These are phyloP conservation scores for Dillenia turbinata DNA, from an alignment of 164 flowering plant genomes.

Conservation along the genomic window DNA sequence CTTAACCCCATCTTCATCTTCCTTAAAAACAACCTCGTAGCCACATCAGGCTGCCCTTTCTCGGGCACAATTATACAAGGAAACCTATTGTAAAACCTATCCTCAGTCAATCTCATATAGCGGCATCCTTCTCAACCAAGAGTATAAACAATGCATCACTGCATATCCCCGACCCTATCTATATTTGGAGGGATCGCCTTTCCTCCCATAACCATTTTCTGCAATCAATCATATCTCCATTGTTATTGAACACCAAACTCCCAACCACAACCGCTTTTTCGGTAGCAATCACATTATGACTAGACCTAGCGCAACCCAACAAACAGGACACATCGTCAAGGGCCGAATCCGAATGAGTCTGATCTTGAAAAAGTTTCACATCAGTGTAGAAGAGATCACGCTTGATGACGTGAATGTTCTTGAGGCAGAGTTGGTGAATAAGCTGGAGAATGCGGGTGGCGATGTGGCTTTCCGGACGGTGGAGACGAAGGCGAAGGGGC, in stretches of 20 bases:
- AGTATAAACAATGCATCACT: slow-evolving; percentile 88
- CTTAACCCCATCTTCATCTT: slow-evolving; percentile 88
- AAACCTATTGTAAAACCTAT: slow-evolving; percentile 87
- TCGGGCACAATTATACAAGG: slow-evolving; percentile 95
- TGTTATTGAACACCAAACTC: slow-evolving; percentile 72
- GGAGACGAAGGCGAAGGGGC: slow-evolving; percentile 61
- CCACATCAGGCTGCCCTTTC: slow-evolving; percentile 98
- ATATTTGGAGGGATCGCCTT: slow-evolving; percentile 98
- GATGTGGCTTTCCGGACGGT: slow-evolving; percentile 78
- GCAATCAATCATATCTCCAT: slow-evolving; percentile 95
- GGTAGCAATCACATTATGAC: slow-evolving; percentile 83
- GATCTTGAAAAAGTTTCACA: slow-evolving; percentile 91
- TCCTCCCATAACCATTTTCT: slow-evolving; percentile 98
- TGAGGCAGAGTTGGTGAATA: slow-evolving; percentile 71
- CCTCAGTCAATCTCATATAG: slow-evolving; percentile 93
- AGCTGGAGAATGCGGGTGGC: slow-evolving; percentile 71
- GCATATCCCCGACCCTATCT: slow-evolving; percentile 87
- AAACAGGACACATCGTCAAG: slow-evolving; percentile 91
- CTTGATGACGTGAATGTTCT: slow-evolving; percentile 89
- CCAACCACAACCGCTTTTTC: slow-evolving; percentile 98
- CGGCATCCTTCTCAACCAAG: slow-evolving; percentile 96
- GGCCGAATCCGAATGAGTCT: slow-evolving; percentile 78
- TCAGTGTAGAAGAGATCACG: slow-evolving; percentile 95
- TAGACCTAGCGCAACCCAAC: slow-evolving; percentile 90
- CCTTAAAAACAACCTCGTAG: slow-evolving; percentile 84